Percentiles rank a stretch among this genome's conserved stretches.
These are phyloP conservation scores for Epicoccum sorghinum DNA, from an alignment of 2,329 filamentous ascomycete genomes.

Conservation along the genomic window DNA sequence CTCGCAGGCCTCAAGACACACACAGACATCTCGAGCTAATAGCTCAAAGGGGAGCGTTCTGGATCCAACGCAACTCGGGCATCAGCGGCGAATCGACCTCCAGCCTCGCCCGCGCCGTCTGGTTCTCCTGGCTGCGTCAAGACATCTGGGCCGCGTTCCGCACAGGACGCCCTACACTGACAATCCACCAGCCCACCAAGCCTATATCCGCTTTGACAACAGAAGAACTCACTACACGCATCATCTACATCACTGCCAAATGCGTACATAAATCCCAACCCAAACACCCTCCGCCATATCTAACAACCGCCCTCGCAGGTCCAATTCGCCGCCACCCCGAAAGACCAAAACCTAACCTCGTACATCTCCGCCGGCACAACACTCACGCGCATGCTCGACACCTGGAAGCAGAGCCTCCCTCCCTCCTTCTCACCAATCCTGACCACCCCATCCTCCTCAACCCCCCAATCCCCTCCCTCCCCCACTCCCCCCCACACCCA, in stretches of 20 bases:
- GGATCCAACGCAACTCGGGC: conserved; percentile 66
- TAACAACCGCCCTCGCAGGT: conserved; percentile 30
- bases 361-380: conserved; percentile 54
- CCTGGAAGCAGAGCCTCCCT: conserved; percentile 55
- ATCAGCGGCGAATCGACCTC: conserved; percentile 62
- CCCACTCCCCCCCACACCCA: conserved; percentile 12
- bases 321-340: conserved; percentile 61
- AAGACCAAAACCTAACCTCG: conserved; percentile 45
- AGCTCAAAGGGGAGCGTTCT: conserved; percentile 60
- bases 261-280: conserved; percentile 59
- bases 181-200: conserved; percentile 62
- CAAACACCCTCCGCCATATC: conserved; percentile 37
- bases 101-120: conserved; percentile 63
- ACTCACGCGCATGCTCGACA: conserved; percentile 56
- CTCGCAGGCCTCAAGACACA: not conserved
- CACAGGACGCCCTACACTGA: conserved; percentile 61
- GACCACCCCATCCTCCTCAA: not conserved
- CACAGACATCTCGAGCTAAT: not conserved
- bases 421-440: conserved; percentile 41
- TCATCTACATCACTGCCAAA: conserved; percentile 62
- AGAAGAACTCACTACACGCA: conserved; percentile 60
- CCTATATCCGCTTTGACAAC: conserved; percentile 55
- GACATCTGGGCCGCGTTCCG: conserved; percentile 69
- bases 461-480: conserved; percentile 11
- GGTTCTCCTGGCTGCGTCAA: conserved; percentile 71